Conservation (phyloP, 2,329 filamentous ascomycete genomes). For the Thelonectria rubi region DNA sequence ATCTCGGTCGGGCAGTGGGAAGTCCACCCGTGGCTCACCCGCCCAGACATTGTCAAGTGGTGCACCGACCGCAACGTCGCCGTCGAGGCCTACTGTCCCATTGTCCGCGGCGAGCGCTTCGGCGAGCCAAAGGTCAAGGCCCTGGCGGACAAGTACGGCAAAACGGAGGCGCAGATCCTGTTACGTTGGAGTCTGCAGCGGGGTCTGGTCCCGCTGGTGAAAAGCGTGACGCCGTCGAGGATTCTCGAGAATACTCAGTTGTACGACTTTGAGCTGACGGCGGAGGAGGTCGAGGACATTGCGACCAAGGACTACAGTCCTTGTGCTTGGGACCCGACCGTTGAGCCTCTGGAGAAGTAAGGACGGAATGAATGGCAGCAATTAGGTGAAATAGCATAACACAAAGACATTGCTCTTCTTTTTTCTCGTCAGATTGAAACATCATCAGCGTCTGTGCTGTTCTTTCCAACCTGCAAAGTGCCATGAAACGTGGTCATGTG, state of each 20-base stretch:
- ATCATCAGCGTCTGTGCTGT: too few relatives aligned
- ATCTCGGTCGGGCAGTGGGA: constrained; percentile 90
- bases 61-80: constrained; percentile 70
- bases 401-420: too few relatives aligned
- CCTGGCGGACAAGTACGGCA: constrained; percentile 76
- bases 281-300: constrained; percentile 61
- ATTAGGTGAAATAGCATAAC: background rate
- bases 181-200: constrained; percentile 86
- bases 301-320: constrained; percentile 63
- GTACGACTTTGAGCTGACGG: constrained; percentile 64
- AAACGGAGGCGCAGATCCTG: constrained; percentile 79
- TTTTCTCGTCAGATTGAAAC: too few relatives aligned
- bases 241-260: constrained; percentile 70
- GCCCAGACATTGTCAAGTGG: constrained; percentile 84
- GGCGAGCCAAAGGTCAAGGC: constrained; percentile 71
- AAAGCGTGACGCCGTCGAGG: constrained; percentile 73
- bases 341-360: constrained; percentile 55
- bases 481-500: constrained; percentile 34
- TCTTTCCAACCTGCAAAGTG: background rate
- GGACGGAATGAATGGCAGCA: background rate
- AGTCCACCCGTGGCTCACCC: constrained; percentile 85
- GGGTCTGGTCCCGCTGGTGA: constrained; percentile 76
- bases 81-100: constrained; percentile 70
- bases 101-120: constrained; percentile 74
- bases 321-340: constrained; percentile 65